Conservation (phyloP, 257 asterid genomes). For the Galeopsis tetrahit region DNA sequence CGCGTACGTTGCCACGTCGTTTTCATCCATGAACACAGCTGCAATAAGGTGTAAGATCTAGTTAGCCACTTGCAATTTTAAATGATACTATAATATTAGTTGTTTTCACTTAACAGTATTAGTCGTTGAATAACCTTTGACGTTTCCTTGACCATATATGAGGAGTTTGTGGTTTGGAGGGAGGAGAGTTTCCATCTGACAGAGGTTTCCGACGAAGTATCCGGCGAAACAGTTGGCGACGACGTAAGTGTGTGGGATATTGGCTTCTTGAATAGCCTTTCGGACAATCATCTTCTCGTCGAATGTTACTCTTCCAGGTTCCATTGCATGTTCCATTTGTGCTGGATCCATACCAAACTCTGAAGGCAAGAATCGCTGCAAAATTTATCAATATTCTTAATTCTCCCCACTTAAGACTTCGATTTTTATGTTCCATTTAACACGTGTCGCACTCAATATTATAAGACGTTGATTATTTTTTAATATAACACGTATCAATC, state of each 20-base stretch:
- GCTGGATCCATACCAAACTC: constrained; percentile 85
- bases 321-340: constrained; percentile 67
- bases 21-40: constrained; percentile 71
- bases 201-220: constrained; percentile 71
- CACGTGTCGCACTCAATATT: too few species aligned
- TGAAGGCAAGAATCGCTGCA: constrained; percentile 85
- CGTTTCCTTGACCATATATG: constrained; percentile 68
- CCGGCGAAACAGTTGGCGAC: constrained; percentile 83
- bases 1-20: constrained; percentile 69
- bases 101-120: too few species aligned
- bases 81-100: too few species aligned
- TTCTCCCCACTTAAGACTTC: not conserved
- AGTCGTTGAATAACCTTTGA: constrained; percentile 55
- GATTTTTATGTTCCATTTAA: too few species aligned
- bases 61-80: too few species aligned
- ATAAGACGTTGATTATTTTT: too few species aligned
- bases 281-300: constrained; percentile 83
- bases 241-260: constrained; percentile 75
- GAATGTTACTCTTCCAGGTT: constrained; percentile 83
- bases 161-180: constrained; percentile 63
- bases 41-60: not conserved
- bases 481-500: too few species aligned
- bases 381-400: not conserved
- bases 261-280: constrained; percentile 70
- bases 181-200: constrained; percentile 67